phyloP scores from a whole-genome alignment of 73 alveolate genomes.

The Paramecium caudatum region DNA sequence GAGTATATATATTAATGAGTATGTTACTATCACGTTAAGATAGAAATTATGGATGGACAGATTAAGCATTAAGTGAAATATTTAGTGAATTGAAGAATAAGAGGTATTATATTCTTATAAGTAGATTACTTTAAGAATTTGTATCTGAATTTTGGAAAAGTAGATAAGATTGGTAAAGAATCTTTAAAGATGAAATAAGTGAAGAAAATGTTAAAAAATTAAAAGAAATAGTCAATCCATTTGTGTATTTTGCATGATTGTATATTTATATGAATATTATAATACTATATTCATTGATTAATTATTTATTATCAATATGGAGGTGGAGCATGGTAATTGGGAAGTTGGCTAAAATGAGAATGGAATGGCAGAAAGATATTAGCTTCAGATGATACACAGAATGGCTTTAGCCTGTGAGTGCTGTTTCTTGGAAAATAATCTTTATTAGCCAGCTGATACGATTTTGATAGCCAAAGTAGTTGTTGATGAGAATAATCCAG shows the following conservation, averaged over 20 bases:
- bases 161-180: slow-evolving; percentile 47
- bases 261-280: slow-evolving; percentile 9
- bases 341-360: too few species aligned
- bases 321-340: too few species aligned
- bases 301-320: too few species aligned
- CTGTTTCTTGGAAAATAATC: too few species aligned
- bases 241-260: slow-evolving; percentile 49
- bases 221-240: slow-evolving; percentile 62
- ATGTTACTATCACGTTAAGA: slow-evolving; percentile 48
- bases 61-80: neutral
- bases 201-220: slow-evolving; percentile 7
- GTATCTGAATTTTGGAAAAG: slow-evolving; percentile 55
- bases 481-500: too few species aligned
- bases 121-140: slow-evolving; percentile 53
- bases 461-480: too few species aligned
- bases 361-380: too few species aligned
- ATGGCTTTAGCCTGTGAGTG: too few species aligned
- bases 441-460: too few species aligned
- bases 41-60: slow-evolving; percentile 66
- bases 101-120: neutral
- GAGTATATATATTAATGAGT: slow-evolving; percentile 55
- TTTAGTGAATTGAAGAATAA: slow-evolving; percentile 22
- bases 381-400: too few species aligned
- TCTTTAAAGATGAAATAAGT: neutral
- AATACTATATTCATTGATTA: too few species aligned